Evolutionary conservation across 139 green algal species (phyloP).

Genomic region (Diplosphaera chodatii): DNA sequence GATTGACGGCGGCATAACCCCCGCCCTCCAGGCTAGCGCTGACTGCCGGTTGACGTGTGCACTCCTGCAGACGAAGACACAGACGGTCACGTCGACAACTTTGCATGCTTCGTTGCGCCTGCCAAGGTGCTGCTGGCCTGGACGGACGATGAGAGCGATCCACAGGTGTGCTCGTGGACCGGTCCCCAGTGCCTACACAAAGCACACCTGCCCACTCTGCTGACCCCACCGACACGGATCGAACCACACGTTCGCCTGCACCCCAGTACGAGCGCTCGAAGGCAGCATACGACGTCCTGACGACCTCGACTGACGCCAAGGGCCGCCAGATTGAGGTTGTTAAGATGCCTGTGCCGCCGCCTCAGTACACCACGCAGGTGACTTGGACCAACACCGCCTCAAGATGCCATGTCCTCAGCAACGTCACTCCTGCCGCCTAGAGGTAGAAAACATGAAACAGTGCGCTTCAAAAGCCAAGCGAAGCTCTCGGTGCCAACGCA

Average conservation of each 20-base stretch:
- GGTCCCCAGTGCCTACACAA: no score
- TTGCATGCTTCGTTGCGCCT: conserved; percentile 60
- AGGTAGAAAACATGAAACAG: no score
- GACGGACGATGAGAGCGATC: conserved; percentile 59
- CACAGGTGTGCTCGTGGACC: conserved; percentile 30
- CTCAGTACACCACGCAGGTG: conserved; percentile 38
- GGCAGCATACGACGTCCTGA: conserved; percentile 31
- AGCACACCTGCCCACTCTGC: no score
- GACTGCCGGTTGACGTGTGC: no score
- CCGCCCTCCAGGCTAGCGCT: no score
- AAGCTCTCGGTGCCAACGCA: no score
- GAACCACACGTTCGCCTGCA: background rate
- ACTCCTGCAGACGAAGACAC: conserved; percentile 40
- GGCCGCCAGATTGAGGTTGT: conserved; percentile 50
- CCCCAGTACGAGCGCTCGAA: conserved; percentile 28
- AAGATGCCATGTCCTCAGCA: no score
- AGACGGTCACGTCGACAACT: conserved; percentile 76
- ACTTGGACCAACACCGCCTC: no score
- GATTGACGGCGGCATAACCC: no score
- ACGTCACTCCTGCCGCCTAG: no score
- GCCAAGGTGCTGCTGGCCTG: conserved; percentile 66
- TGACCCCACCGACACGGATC: no score
- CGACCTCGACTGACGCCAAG: conserved; percentile 36
- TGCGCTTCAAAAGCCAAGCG: no score
- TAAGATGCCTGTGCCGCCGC: conserved; percentile 59